Evolutionary conservation across 345 rosid species (phyloP), one percentile per base, ranked within the genome.

Genomic region (Sonneratia alba): DNA sequence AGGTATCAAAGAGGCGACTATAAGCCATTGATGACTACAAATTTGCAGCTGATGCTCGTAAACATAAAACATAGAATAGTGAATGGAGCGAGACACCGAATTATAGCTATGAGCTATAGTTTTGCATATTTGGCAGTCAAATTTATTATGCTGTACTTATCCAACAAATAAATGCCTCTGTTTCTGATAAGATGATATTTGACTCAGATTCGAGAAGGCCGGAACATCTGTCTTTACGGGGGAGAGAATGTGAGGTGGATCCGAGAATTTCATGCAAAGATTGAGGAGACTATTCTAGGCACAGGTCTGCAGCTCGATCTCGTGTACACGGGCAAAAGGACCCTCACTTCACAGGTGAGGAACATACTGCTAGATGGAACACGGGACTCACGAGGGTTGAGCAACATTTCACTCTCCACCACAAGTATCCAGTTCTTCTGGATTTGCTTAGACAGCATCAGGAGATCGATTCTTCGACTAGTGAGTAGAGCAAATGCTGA

Each of bases 401-500:
- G 74, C 49, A 56, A 36, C 36, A 74, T 13, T 24, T n/a, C 72
- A 6, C 76, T 86, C 61, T 71, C 89, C 66, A 77, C 72, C 13
- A 78, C 84, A 36, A 76, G 84, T 56, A 42, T 87, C 51, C 78
- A 76, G 38, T 85, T 79, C 79, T 88, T 92, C 70, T 92, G 96
- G 96, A 75, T 81, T 36, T 85, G 96, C 32, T 59, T 92, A 67
- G 87, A 85, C 70, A 80, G 96, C 61, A 84, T 92, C 78, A 81
- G 84, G 72, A 81, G 82, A 75, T 90, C 93, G 0, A 84, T 74
- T 68, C 76, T 82, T 36, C 76, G 71, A 48, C 74, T 77, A 55
- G 80, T 74, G 42, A 71, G 81, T 68, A 49, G 65, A 16, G 71
- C 73, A 24, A 40, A 78, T 48, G 62, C 75, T 1, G 88, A 86